Percentiles rank a stretch among this genome's conserved stretches.
Conservation (phyloP, 2,329 filamentous ascomycete species). For the Pseudogymnoascus sp. region DNA sequence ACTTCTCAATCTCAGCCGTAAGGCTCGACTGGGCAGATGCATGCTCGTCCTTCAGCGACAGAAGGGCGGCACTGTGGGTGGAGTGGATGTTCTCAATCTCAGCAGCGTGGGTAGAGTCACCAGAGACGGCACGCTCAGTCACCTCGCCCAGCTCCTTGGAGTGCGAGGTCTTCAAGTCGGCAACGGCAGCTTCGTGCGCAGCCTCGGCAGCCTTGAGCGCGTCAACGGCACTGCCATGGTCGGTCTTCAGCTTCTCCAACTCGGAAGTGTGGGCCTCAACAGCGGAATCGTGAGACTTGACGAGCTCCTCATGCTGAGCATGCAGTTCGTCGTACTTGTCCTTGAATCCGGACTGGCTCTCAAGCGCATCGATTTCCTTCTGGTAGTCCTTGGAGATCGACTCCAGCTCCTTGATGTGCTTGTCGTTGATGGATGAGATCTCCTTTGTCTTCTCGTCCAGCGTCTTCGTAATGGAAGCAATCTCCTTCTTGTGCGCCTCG, state of each 20-base stretch:
- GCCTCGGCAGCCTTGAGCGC: conserved; percentile 45
- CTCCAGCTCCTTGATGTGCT: conserved; percentile 52
- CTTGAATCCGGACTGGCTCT: conserved; percentile 57
- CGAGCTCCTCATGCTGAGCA: conserved; percentile 44
- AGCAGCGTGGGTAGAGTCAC: conserved; percentile 39
- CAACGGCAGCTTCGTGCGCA: conserved; percentile 47
- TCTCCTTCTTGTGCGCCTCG: conserved; percentile 26
- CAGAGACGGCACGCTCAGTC: conserved; percentile 43
- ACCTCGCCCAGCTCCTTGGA: conserved; percentile 52
- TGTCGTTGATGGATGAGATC: conserved; percentile 42
- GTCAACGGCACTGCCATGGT: conserved; percentile 22
- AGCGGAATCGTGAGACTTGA: conserved; percentile 28
- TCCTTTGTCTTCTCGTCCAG: conserved; percentile 28
- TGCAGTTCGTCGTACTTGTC: conserved; percentile 56
- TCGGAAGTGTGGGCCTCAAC: conserved; percentile 19
- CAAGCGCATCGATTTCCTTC: conserved; percentile 56
- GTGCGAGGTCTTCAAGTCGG: conserved; percentile 49
- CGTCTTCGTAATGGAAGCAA: conserved; percentile 22
- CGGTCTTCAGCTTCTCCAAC: conserved; percentile 18
- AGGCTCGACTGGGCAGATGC: conserved; percentile 32
- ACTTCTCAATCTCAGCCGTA: conserved; percentile 19
- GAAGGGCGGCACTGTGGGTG: conserved; percentile 40
- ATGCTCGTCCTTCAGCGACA: conserved; percentile 37
- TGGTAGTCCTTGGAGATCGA: conserved; percentile 55
- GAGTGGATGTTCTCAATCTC: conserved; percentile 47